These are phyloP conservation scores for Pilasporangium apinafurcum DNA, from an alignment of 352 stramenopile species.

Conservation along the genomic window DNA sequence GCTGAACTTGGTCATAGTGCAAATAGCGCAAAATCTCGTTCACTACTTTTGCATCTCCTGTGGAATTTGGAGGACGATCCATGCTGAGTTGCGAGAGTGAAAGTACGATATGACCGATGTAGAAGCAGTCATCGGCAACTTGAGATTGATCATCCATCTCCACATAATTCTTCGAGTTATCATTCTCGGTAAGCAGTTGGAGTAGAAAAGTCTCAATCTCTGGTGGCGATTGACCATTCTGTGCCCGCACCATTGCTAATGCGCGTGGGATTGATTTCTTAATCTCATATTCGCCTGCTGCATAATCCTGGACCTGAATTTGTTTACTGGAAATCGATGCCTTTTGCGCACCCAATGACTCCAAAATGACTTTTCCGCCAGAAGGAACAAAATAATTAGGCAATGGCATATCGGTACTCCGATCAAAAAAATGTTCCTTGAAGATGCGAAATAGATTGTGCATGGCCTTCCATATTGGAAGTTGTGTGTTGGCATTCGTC, in stretches of 20 bases:
- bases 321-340: constrained; percentile 80
- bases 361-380: constrained; percentile 76
- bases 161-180: constrained; percentile 88
- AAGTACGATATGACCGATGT: constrained; percentile 73
- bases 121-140: constrained; percentile 82
- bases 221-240: constrained; percentile 69
- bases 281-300: constrained; percentile 82
- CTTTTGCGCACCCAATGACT: constrained; percentile 69
- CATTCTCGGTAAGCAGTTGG: constrained; percentile 75
- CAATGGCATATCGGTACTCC: constrained; percentile 74
- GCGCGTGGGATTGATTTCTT: constrained; percentile 80
- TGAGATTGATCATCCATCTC: constrained; percentile 84
- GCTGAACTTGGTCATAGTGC: constrained; percentile 81
- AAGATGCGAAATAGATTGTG: constrained; percentile 86
- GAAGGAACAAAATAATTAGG: constrained; percentile 85
- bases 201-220: constrained; percentile 80
- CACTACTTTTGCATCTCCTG: constrained; percentile 43
- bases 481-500: constrained; percentile 73
- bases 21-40: constrained; percentile 73
- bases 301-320: constrained; percentile 84
- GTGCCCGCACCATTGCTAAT: constrained; percentile 66
- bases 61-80: constrained; percentile 44
- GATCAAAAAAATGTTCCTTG: constrained; percentile 86
- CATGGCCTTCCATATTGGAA: constrained; percentile 84
- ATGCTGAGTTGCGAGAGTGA: constrained; percentile 65